phyloP scores from a whole-genome alignment of 2,329 filamentous ascomycete genomes.

The Thermoascus crustaceus region DNA sequence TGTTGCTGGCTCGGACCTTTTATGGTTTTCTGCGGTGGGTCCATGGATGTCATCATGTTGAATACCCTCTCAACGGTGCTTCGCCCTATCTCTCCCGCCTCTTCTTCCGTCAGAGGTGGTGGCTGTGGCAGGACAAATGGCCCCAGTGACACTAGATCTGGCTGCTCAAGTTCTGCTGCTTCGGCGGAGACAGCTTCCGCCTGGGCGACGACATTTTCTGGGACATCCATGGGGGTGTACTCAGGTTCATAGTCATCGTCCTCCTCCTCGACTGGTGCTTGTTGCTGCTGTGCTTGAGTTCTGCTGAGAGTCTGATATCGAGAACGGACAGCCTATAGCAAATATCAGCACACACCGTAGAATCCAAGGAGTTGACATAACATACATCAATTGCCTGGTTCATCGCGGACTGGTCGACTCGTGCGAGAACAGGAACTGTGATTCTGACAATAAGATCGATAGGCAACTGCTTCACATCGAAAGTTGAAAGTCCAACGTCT shows the following conservation, averaged over 20 bases:
- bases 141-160: conserved; percentile 53
- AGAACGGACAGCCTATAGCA: conserved; percentile 28
- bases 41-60: conserved; percentile 63
- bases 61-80: conserved; percentile 71
- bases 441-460: conserved; percentile 70
- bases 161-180: conserved; percentile 61
- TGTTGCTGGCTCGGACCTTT: conserved; percentile 43
- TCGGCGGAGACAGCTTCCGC: conserved; percentile 71
- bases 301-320: conserved; percentile 30
- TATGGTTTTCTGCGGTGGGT: conserved; percentile 54
- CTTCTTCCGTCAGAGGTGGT: conserved; percentile 60
- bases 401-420: conserved; percentile 60
- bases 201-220: conserved; percentile 17
- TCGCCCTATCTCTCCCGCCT: conserved; percentile 66
- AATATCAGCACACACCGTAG: conserved; percentile 9
- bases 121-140: conserved; percentile 75
- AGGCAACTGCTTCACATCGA: conserved; percentile 76
- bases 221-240: conserved; percentile 60
- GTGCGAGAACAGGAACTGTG: conserved; percentile 66
- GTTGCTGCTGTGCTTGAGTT: conserved; percentile 27
- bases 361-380: conserved; percentile 2
- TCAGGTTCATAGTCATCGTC: conserved; percentile 93
- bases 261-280: conserved; percentile 46
- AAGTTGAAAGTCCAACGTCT: conserved; percentile 64
- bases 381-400: conserved; percentile 64